Conservation (phyloP, 257 asterid genomes). For the Nicotiana undulata region DNA sequence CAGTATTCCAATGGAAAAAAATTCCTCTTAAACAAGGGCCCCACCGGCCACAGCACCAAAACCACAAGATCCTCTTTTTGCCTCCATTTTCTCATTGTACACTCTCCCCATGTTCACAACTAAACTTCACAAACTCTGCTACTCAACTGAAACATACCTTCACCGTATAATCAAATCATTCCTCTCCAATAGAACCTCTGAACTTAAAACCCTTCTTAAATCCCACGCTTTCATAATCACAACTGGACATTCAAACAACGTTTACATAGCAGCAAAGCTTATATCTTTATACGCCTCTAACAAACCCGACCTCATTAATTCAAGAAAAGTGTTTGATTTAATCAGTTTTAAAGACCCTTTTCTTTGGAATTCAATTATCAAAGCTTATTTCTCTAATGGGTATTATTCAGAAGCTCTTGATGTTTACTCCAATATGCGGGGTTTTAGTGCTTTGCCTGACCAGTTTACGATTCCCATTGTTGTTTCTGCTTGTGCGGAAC, state of each 20-base stretch:
- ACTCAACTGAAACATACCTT: slow-evolving; percentile 28
- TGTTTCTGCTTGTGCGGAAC: slow-evolving; percentile 70
- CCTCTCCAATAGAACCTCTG: slow-evolving; percentile 24
- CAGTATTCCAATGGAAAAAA: not conserved
- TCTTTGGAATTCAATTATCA: slow-evolving; percentile 70
- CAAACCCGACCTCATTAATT: slow-evolving; percentile 32
- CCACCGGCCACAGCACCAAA: too few relatives aligned
- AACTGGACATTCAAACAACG: slow-evolving; percentile 43
- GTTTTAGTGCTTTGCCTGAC: slow-evolving; percentile 28
- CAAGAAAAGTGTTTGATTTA: slow-evolving; percentile 45
- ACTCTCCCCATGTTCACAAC: slow-evolving; percentile 28
- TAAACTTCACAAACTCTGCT: slow-evolving; percentile 23
- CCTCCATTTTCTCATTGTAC: not conserved
- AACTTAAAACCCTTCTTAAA: slow-evolving; percentile 28
- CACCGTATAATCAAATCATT: slow-evolving; percentile 27
- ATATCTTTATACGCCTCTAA: slow-evolving; percentile 54
- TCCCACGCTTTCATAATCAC: slow-evolving; percentile 46
- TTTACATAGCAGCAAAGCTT: slow-evolving; percentile 58
- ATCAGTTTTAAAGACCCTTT: slow-evolving; percentile 40
- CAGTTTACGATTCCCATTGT: slow-evolving; percentile 67
- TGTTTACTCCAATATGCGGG: slow-evolving; percentile 39
- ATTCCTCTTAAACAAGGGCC: too few relatives aligned
- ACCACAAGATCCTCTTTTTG: not conserved
- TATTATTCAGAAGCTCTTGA: slow-evolving; percentile 34
- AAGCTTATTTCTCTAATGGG: slow-evolving; percentile 61